phyloP scores from a whole-genome alignment of 2,329 filamentous ascomycete species.

The Fusarium brevicatenulatum region DNA sequence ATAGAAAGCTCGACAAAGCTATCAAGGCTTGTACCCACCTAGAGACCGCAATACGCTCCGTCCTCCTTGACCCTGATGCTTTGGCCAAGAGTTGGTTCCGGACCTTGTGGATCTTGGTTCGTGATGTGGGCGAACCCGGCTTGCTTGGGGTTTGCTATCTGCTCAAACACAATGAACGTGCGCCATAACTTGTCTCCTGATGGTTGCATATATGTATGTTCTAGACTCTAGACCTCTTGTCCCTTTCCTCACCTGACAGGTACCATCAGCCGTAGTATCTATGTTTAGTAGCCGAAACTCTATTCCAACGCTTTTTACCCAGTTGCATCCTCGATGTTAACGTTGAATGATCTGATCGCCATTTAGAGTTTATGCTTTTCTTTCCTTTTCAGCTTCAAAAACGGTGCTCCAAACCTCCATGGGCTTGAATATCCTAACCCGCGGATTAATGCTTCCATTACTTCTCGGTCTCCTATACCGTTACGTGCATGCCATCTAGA shows the following conservation, averaged over 20 bases:
- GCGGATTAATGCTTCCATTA: not conserved
- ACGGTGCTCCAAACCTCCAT: not conserved
- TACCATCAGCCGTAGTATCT: not conserved
- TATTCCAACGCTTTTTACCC: not conserved
- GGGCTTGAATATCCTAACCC: not conserved
- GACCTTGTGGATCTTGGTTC: not conserved
- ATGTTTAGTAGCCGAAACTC: not conserved
- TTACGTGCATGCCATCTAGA: not conserved
- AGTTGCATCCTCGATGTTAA: fast-evolving
- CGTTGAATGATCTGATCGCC: not conserved
- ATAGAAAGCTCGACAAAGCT: fast-evolving
- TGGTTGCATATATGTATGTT: not conserved
- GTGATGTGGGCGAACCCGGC: not conserved
- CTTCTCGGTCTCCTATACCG: too few relatives aligned
- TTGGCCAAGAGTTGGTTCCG: not conserved
- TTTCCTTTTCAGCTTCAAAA: fast-evolving
- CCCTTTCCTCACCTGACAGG: not conserved
- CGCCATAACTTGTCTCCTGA: not conserved
- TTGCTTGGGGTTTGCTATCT: fast-evolving
- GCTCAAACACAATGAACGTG: fast-evolving
- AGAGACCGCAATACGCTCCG: fast-evolving
- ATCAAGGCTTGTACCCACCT: not conserved
- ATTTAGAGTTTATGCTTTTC: not conserved
- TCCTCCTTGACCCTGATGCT: not conserved
- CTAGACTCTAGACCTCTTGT: not conserved